Base-by-base conservation (phyloP, 495 filamentous ascomycete species). In the Annulohypoxylon moriforme region DNA sequence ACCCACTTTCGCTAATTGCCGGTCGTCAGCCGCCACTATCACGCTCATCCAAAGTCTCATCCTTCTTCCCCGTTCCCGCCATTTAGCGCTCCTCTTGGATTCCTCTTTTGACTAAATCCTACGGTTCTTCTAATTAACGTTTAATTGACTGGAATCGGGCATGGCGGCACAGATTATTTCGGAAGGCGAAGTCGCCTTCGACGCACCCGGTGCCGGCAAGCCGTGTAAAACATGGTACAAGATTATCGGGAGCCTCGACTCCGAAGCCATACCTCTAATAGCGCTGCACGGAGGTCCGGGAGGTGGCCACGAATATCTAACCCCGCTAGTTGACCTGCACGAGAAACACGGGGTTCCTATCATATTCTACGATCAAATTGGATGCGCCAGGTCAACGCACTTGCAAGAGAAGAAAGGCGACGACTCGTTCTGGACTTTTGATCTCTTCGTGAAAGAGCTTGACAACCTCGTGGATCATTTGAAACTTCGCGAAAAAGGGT, bases 341-440 rank as follows among this genome's bases (percentile, higher is more conserved):
- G 27, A 67, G 29, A 64, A 79, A 31, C 73, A 82, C 55, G 71
- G 69, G 52, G 81, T 81, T 31, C 82, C 86, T 4, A 73, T 87
- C n/a, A 75, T 89, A 10, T 75, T 88, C 68, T 89, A 89, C 66
- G 85, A 88, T 72, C 86, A 88, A 65, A 67, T 89, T 44, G 85
- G 86, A 29, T 85, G 81, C 73, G 86, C 85, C 1, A 52, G 72
- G 8, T 84, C 81, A 14, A 87, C 86, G 0, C 85, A 80, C 53
- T 75, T 86, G 10, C 77, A 66, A 8, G 80, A 85, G 18, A 84
- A 81, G 44, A 63, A 11, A 4, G 61, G 67, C 29, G 71, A 81
- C 18, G 73, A 87, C 0, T 75, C 67, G 0, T 82, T 88, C 65
- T 88, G 85, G 84, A 86, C 79, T 0, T 67, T 80, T 2, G 76